Conservation (phyloP, 2,329 filamentous ascomycete genomes). For the Alternaria incomplexa region DNA sequence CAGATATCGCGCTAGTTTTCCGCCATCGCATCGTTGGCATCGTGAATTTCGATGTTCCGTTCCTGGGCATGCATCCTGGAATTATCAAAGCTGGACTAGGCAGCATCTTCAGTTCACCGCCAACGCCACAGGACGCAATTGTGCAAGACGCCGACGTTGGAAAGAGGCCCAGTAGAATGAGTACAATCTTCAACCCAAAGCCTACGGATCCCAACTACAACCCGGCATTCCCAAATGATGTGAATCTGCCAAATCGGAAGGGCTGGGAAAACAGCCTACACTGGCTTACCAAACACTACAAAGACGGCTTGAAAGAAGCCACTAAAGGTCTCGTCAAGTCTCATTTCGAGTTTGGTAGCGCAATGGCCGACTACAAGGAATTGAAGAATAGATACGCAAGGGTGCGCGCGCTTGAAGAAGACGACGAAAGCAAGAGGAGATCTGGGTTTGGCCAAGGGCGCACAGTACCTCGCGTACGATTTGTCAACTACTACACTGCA, state of each 20-base stretch:
- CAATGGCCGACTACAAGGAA: slow-evolving; percentile 76
- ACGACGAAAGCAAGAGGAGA: slow-evolving; percentile 56
- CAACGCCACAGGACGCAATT: slow-evolving; percentile 34
- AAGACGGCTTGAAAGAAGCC: slow-evolving; percentile 72
- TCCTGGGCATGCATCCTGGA: slow-evolving; percentile 86
- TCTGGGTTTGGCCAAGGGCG: slow-evolving; percentile 35
- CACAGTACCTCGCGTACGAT: slow-evolving; percentile 67
- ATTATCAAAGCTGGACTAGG: slow-evolving; percentile 82
- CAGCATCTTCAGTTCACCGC: slow-evolving; percentile 70
- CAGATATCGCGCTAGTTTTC: slow-evolving; percentile 77
- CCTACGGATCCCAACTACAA: slow-evolving; percentile 71
- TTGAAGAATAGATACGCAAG: slow-evolving; percentile 73
- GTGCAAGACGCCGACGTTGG: slow-evolving; percentile 16
- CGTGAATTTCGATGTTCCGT: slow-evolving; percentile 83
- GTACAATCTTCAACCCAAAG: slow-evolving; percentile 48
- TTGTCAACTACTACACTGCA: slow-evolving; percentile 91
- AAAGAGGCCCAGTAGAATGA: slow-evolving; percentile 38
- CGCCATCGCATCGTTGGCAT: slow-evolving; percentile 80
- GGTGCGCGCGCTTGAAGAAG: slow-evolving; percentile 74
- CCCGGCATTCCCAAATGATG: slow-evolving; percentile 76
- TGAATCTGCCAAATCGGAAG: slow-evolving; percentile 70
- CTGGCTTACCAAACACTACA: slow-evolving; percentile 80
- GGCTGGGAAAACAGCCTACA: slow-evolving; percentile 72
- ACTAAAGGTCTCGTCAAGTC: slow-evolving; percentile 76
- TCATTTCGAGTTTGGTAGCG: slow-evolving; percentile 82